Base-by-base conservation (phyloP, 2,329 filamentous ascomycete genomes). In the Parastagonospora nodorum region DNA sequence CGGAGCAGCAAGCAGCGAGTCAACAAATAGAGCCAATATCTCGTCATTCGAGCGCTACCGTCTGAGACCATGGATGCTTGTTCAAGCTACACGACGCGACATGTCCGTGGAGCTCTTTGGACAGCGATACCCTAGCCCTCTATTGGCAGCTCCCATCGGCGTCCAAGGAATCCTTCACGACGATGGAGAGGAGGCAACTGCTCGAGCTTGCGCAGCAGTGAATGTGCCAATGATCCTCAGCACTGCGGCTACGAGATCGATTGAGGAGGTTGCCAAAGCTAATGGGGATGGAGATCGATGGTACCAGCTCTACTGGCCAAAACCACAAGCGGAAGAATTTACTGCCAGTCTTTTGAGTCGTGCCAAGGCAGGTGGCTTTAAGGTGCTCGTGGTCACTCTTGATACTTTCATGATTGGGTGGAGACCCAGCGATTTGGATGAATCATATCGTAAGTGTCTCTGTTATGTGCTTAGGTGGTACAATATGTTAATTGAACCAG, bases 231-330 rank as follows among this genome's bases (percentile, higher is more conserved):
- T 85, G 69, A 85, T 85, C 45, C 75, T 90, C 42, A 86, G 82
- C 53, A 90, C 88, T 1, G 87, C 88, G 1, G 80, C 84, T 2
- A 81, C 81, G 2, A 78, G 80, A 29, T 81, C 81, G 1, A 87
- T 90, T 50, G 87, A 90, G 66, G 82, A 90, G 42, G 81, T 89
- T 0, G 86, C 84, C 0, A 64, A 76, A 7, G 84, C 84, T 0
- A 84, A 80, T 43, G 81, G 81, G 0, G 73, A 81, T 5, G 83
- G 83, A 1, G 77, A 80, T 29, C 76, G 86, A 9, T 92, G 87
- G 86, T 92, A 82, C 67, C 88, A 92, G 66, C 80, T 92, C 0
- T 92, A 92, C 74, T 90, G 87, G 86, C 88, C 88, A 0, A 75
- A 78, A 78, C 85, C 86, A 0, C 74, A 79, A 15, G 81, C 84